Evolutionary conservation across 345 rosid species (phyloP), one percentile per base, ranked within the genome.

Genomic region (Pelargonium nanum): DNA sequence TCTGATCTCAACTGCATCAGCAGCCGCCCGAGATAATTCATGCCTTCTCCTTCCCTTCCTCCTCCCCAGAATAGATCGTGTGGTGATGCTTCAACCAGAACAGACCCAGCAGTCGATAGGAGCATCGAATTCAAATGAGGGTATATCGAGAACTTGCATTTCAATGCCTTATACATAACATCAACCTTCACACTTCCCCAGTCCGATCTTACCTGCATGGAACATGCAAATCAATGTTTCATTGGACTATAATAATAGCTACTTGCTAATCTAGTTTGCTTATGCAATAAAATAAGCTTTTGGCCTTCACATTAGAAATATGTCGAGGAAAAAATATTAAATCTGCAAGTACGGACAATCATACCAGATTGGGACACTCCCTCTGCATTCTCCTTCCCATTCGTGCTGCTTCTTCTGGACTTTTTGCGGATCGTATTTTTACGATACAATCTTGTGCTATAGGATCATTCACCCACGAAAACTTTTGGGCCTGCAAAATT

Each of bases 21-120:
- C 56, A 88, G 67, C 77, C 98, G 74, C 44, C 98, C 98, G 26
- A 91, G 85, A 74, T 91, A 80, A 74, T 91, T 88, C 24, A 91
- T 78, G 69, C 96, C 96, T 78, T 91, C 98, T 32, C 95, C 98
- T 48, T 91, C 98, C 3, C 96, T 80, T 24, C 98, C 96, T 57
- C 98, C 96, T 19, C 96, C 96, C 98, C 98, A 91, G 57, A 86
- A 91, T 10, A 83, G 90, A 81, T 91, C 90, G 23, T 88, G 95
- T 1, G 96, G 98, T 24, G 96, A 88, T 60, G 98, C 95, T 78
- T 88, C 91, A 48, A 88, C 98, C 13, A 91, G 84, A 54, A 82
- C 83, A 0, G 92, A 86, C 25, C 96, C 95, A 54, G 74, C 84
- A 3, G 98, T 86, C 2, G 90, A 83, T 15, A 85, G 81, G 72